Percentiles rank a stretch among this genome's conserved stretches.
These are phyloP conservation scores for Aureobasidium leucospermi DNA, from an alignment of 2,329 filamentous ascomycete species.

Conservation along the genomic window DNA sequence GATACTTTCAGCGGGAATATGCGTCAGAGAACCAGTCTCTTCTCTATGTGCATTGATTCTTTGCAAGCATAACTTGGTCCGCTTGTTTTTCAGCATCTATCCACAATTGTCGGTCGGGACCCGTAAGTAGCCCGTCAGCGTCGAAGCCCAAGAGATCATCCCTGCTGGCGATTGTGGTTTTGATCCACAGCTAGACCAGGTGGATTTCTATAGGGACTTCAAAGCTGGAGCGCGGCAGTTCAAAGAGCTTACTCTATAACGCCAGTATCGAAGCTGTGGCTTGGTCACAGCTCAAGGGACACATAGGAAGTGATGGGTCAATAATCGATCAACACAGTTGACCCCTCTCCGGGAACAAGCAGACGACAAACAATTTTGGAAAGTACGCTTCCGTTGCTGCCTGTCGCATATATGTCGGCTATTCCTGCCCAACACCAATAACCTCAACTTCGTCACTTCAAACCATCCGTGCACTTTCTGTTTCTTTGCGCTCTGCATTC, in stretches of 20 bases:
- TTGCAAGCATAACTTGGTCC: neutral
- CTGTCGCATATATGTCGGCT: neutral
- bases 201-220: too few species aligned
- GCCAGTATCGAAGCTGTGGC: too few species aligned
- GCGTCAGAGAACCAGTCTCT: too few species aligned
- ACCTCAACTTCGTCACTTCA: neutral
- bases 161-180: too few species aligned
- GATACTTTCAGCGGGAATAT: too few species aligned
- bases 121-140: neutral
- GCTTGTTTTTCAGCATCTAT: neutral
- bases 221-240: too few species aligned
- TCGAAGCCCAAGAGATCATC: neutral
- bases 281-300: too few species aligned
- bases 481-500: neutral
- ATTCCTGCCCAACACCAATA: neutral
- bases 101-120: neutral
- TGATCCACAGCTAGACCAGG: too few species aligned
- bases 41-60: too few species aligned
- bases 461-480: neutral
- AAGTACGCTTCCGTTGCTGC: neutral
- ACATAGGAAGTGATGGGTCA: too few species aligned
- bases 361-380: neutral
- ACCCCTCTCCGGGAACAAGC: neutral
- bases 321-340: neutral
- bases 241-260: too few species aligned